phyloP scores from a whole-genome alignment of 768 basidiomycete genomes.

The Crassisporium funariophilum region DNA sequence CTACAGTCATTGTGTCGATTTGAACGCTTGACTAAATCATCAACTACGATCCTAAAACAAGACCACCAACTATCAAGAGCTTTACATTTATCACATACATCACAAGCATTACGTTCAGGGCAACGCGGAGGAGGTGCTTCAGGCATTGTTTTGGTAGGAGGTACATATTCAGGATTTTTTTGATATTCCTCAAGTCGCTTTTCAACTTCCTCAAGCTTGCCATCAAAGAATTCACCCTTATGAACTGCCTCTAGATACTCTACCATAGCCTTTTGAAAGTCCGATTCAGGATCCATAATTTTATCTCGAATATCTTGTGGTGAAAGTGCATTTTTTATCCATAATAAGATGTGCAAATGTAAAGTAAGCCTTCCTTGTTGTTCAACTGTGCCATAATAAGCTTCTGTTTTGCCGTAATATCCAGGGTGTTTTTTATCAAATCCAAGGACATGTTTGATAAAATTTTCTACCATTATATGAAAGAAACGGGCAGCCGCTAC shows the following conservation, averaged over 20 bases:
- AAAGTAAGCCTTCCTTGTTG: conserved; percentile 33
- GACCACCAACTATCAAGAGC: conserved; percentile 18
- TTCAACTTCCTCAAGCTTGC: conserved; percentile 23
- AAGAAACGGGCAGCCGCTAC: conserved; percentile 36
- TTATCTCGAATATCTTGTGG: conserved; percentile 35
- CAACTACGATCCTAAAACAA: conserved; percentile 18
- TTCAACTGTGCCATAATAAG: conserved; percentile 31
- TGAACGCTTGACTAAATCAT: conserved; percentile 27
- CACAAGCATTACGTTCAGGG: conserved; percentile 6
- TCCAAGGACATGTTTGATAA: conserved; percentile 27
- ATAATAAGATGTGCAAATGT: conserved; percentile 36
- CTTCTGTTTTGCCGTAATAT: conserved; percentile 27
- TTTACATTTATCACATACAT: conserved; percentile 3
- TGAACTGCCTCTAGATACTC: conserved; percentile 26
- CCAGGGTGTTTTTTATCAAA: conserved; percentile 15
- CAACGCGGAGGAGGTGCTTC: conserved; percentile 19
- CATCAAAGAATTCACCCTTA: conserved; percentile 30
- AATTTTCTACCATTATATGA: conserved; percentile 27
- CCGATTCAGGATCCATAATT: conserved; percentile 21
- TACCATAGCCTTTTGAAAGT: conserved; percentile 21
- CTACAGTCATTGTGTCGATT: conserved; percentile 31
- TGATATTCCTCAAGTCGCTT: background rate
- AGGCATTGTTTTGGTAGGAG: conserved; percentile 28
- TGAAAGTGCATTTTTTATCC: conserved; percentile 26
- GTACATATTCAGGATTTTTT: conserved; percentile 3